These are phyloP conservation scores for Hyphopichia khmerensis DNA, from an alignment of 1,139 yeast genomes.

Conservation along the genomic window DNA sequence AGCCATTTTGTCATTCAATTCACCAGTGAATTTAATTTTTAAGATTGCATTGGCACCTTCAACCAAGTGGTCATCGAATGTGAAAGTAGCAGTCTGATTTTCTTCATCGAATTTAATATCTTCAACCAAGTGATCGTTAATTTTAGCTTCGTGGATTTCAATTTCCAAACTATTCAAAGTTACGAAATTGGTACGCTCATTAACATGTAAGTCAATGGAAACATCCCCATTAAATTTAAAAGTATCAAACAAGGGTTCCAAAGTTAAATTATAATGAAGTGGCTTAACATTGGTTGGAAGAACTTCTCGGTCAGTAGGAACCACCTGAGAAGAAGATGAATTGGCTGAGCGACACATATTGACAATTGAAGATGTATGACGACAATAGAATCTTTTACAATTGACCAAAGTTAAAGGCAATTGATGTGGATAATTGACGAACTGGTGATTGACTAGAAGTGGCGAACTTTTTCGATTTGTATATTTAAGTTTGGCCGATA, in stretches of 20 bases:
- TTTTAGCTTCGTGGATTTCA: slow-evolving; percentile 52
- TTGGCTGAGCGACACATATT: slow-evolving; percentile 11
- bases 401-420: not conserved
- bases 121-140: slow-evolving; percentile 34
- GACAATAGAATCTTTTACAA: not conserved
- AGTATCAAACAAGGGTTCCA: slow-evolving; percentile 72
- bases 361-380: not conserved
- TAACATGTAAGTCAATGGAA: slow-evolving; percentile 62
- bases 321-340: slow-evolving; percentile 13
- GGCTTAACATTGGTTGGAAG: slow-evolving; percentile 76
- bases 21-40: slow-evolving; percentile 63
- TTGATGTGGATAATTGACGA: not conserved
- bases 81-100: slow-evolving; percentile 64
- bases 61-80: slow-evolving; percentile 48
- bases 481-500: not conserved
- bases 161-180: slow-evolving; percentile 65
- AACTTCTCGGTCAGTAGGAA: slow-evolving; percentile 52
- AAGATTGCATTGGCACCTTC: slow-evolving; percentile 46
- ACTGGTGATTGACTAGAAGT: not conserved
- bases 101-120: slow-evolving; percentile 47
- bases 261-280: slow-evolving; percentile 61
- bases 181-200: slow-evolving; percentile 50
- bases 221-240: slow-evolving; percentile 72
- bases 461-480: not conserved
- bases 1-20: slow-evolving; percentile 77